Conservation (phyloP, 306 rosid genomes). For the Acacia confusa region DNA sequence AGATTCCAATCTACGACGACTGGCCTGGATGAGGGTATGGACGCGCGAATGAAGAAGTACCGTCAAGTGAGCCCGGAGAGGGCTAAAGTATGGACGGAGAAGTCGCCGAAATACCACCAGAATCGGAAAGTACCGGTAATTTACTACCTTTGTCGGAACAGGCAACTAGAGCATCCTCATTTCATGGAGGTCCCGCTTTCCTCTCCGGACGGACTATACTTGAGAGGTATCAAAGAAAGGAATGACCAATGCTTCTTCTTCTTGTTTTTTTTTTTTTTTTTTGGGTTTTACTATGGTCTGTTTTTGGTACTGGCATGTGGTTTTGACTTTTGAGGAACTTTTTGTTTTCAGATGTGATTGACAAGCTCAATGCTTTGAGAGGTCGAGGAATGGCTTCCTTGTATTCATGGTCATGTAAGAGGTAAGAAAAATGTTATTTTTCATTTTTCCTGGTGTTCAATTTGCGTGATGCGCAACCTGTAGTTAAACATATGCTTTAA, state of each 20-base stretch:
- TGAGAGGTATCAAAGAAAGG: constrained; percentile 65
- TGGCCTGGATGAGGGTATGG: constrained; percentile 54
- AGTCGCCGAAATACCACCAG: constrained; percentile 86
- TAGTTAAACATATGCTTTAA: neutral
- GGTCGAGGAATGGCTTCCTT: constrained; percentile 94
- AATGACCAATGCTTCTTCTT: neutral
- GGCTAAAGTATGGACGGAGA: constrained; percentile 95
- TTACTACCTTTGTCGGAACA: constrained; percentile 84
- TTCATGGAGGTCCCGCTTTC: constrained; percentile 95
- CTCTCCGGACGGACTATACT: constrained; percentile 72
- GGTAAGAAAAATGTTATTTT: constrained; percentile 45
- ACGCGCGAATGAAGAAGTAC: constrained; percentile 74
- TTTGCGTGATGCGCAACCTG: constrained; percentile 20
- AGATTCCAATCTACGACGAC: constrained; percentile 15
- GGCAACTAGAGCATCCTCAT: constrained; percentile 97
- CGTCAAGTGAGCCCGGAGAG: constrained; percentile 91
- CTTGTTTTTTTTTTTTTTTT: no score
- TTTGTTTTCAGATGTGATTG: constrained; percentile 74
- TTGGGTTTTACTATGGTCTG: neutral
- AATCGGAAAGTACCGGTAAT: constrained; percentile 78
- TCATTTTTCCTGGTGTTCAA: constrained; percentile 8
- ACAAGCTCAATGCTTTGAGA: constrained; percentile 73
- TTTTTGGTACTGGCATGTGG: neutral
- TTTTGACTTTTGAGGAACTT: constrained; percentile 38
- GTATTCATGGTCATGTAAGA: constrained; percentile 98